These are phyloP conservation scores for Ampelomyces quisqualis DNA, from an alignment of 2,329 filamentous ascomycete genomes.

Conservation along the genomic window DNA sequence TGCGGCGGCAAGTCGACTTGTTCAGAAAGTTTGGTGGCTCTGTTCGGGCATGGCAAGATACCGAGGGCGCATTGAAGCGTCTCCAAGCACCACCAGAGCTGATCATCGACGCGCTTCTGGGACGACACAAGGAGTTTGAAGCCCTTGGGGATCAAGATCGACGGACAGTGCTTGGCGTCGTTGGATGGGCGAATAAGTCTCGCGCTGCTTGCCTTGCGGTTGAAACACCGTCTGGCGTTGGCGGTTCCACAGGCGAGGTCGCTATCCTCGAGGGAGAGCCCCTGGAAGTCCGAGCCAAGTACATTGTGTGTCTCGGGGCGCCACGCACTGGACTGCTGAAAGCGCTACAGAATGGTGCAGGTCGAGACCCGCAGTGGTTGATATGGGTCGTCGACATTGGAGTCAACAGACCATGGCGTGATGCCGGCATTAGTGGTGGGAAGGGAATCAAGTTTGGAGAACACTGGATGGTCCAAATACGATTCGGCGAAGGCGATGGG, in stretches of 20 bases:
- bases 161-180: constrained; percentile 80
- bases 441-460: constrained; percentile 86
- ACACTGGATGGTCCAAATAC: constrained; percentile 78
- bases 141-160: constrained; percentile 82
- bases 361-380: constrained; percentile 63
- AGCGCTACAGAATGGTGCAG: constrained; percentile 65
- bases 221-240: constrained; percentile 88
- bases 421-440: constrained; percentile 76
- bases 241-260: constrained; percentile 66
- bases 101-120: constrained; percentile 85
- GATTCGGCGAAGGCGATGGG: constrained; percentile 36
- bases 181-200: constrained; percentile 89
- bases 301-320: constrained; percentile 81
- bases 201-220: constrained; percentile 80
- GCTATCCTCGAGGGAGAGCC: constrained; percentile 69
- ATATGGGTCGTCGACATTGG: constrained; percentile 86
- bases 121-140: constrained; percentile 84
- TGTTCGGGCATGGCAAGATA: constrained; percentile 63
- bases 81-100: constrained; percentile 69
- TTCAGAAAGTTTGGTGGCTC: constrained; percentile 81
- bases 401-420: constrained; percentile 80
- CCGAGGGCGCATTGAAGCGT: constrained; percentile 55
- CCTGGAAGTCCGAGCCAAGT: constrained; percentile 77
- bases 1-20: constrained; percentile 78
- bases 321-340: constrained; percentile 83